A percentile compares a stretch with the other conserved stretches of the same genome.
Conservation (phyloP, 768 basidiomycete genomes). For the Chiua virens region DNA sequence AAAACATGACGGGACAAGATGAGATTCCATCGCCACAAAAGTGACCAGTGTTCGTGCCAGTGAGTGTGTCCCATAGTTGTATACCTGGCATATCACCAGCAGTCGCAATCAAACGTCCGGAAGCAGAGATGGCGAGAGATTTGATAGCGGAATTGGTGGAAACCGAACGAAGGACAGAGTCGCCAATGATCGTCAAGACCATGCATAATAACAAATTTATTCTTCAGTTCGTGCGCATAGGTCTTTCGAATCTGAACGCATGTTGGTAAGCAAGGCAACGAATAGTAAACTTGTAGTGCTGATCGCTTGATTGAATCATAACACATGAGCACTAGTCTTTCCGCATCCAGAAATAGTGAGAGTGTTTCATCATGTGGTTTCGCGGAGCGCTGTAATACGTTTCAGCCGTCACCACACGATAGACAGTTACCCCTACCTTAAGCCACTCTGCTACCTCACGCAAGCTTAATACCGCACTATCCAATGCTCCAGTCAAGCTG, state of each 20-base stretch:
- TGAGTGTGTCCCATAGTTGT: conserved; percentile 20
- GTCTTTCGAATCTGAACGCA: conserved; percentile 7
- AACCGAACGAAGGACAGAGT: conserved; percentile 12
- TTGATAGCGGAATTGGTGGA: conserved; percentile 3
- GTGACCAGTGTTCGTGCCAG: conserved; percentile 14
- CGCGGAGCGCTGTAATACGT: conserved; percentile 5
- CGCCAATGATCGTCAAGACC: conserved; percentile 16
- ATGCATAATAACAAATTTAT: conserved; percentile 8
- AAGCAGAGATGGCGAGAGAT: conserved; percentile 18
- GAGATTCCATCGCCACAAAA: conserved; percentile 3
- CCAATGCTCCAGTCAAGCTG: conserved; percentile 16
- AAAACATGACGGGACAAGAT: conserved; percentile 17
- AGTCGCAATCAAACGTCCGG: conserved; percentile 18
- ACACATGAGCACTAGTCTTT: conserved; percentile 18
- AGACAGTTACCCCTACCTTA: conserved; percentile 1
- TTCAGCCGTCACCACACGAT: not conserved
- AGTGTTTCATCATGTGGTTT: conserved; percentile 7
- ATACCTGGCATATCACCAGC: conserved; percentile 37
- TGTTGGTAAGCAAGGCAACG: conserved; percentile 11
- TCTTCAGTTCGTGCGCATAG: conserved; percentile 8
- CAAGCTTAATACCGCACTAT: conserved; percentile 13
- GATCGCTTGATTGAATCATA: conserved; percentile 19
- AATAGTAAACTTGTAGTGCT: conserved; percentile 17
- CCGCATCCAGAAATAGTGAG: conserved; percentile 13
- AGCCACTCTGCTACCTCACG: conserved; percentile 12